Evolutionary conservation across 352 stramenopile genomes (phyloP).

Genomic region (Globisporangium spiculum): DNA sequence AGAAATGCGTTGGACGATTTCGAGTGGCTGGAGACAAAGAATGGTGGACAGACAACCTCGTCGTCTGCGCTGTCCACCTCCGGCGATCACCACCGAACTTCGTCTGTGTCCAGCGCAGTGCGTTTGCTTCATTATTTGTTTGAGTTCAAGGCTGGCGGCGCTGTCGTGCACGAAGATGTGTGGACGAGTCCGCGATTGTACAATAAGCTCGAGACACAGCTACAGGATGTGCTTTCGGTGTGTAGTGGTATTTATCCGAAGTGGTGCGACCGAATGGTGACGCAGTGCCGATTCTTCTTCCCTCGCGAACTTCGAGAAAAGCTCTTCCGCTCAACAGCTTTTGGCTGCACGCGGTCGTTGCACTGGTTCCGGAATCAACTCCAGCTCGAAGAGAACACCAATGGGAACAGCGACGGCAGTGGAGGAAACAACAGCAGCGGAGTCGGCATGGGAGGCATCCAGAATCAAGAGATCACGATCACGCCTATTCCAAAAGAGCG

Average conservation of each 20-base stretch:
- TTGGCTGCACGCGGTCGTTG: slow-evolving; percentile 75
- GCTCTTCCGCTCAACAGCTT: slow-evolving; percentile 73
- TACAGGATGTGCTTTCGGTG: slow-evolving; percentile 81
- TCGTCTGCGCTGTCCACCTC: neutral
- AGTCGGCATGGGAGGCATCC: slow-evolving; percentile 33
- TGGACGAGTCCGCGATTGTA: slow-evolving; percentile 74
- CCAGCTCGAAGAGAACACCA: slow-evolving; percentile 46
- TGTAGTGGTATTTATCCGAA: slow-evolving; percentile 79
- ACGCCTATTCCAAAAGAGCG: slow-evolving; percentile 82
- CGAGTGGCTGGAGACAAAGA: slow-evolving; percentile 21
- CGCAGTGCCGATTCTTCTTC: slow-evolving; percentile 83
- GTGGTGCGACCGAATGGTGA: slow-evolving; percentile 76
- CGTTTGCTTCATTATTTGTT: slow-evolving; percentile 61
- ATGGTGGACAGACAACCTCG: neutral
- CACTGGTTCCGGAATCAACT: slow-evolving; percentile 79
- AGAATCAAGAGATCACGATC: slow-evolving; percentile 82
- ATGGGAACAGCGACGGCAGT: slow-evolving; percentile 13
- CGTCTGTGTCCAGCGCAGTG: slow-evolving; percentile 39
- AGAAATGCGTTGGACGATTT: slow-evolving; percentile 10
- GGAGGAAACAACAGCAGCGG: slow-evolving; percentile 13
- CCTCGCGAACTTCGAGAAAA: slow-evolving; percentile 64
- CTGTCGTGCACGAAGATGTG: slow-evolving; percentile 36
- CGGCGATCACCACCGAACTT: neutral
- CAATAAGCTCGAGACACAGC: slow-evolving; percentile 76
- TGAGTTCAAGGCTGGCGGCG: slow-evolving; percentile 30